A percentile compares a stretch with the other conserved stretches of the same genome.
Conservation (phyloP, 257 asterid species). For the Rauvolfia tetraphylla region DNA sequence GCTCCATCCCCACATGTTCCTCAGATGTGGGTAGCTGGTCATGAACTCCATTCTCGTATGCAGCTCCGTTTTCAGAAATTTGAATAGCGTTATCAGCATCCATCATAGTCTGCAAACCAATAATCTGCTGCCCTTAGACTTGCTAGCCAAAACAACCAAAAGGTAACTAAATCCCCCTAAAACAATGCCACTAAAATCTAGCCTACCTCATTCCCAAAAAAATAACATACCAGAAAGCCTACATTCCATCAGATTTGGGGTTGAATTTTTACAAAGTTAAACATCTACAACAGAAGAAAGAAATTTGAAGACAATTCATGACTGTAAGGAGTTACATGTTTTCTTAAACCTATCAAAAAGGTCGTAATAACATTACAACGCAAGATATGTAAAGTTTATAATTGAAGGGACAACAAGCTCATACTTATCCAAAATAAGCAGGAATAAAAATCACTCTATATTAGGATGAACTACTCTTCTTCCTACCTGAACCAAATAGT, state of each 20-base stretch:
- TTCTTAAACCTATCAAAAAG: not conserved
- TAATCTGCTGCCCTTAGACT: not conserved
- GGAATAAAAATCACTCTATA: not conserved
- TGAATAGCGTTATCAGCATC: conserved; percentile 24
- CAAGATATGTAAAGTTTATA: not conserved
- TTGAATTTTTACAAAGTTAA: not conserved
- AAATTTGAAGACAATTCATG: not conserved
- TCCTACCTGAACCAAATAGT: not conserved
- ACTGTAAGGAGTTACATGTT: not conserved
- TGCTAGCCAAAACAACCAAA: conserved; percentile 3
- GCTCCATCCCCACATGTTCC: conserved; percentile 19
- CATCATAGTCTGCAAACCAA: conserved; percentile 25
- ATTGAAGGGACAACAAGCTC: not conserved
- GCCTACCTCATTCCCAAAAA: not conserved
- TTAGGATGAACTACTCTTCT: not conserved
- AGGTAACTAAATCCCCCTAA: not conserved
- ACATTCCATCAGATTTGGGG: not conserved
- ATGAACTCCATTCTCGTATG: conserved; percentile 28
- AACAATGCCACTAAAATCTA: not conserved
- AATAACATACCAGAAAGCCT: not conserved
- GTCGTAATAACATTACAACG: not conserved
- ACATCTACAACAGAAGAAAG: not conserved
- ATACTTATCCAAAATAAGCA: conserved; percentile 1
- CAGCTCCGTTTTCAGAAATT: conserved; percentile 29
- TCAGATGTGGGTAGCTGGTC: conserved; percentile 10